A percentile compares a stretch with the other conserved stretches of the same genome.
Conservation (phyloP, 495 filamentous ascomycete genomes). For the Talaromyces adpressus region DNA sequence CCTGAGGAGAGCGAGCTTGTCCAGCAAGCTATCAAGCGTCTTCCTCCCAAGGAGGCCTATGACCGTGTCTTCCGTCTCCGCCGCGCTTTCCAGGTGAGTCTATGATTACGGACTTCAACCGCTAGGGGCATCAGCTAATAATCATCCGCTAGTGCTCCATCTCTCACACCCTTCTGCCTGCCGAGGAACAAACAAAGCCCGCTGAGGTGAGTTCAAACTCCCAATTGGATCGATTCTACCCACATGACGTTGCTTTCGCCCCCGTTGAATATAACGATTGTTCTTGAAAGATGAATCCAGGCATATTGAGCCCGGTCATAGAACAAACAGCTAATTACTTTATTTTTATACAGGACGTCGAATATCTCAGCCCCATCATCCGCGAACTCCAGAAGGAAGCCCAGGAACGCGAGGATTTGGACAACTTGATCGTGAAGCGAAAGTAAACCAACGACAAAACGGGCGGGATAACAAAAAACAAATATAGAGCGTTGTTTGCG, state of each 20-base stretch:
- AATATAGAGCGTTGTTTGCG: neutral
- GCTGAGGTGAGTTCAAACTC: conserved; percentile 49
- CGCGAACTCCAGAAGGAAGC: conserved; percentile 74
- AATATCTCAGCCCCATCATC: conserved; percentile 76
- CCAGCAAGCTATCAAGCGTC: conserved; percentile 80
- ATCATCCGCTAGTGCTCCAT: conserved; percentile 55
- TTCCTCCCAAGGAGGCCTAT: conserved; percentile 83
- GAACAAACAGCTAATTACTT: neutral
- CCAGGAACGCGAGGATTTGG: conserved; percentile 75
- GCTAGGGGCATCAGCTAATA: neutral
- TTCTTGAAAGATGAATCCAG: neutral
- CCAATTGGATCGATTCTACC: neutral
- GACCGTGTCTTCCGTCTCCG: conserved; percentile 96
- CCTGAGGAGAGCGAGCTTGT: conserved; percentile 82
- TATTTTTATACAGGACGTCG: conserved; percentile 51
- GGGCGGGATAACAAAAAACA: neutral
- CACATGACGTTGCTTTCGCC: neutral
- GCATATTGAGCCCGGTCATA: neutral
- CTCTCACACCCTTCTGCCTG: conserved; percentile 79
- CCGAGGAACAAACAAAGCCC: conserved; percentile 71
- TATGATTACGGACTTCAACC: neutral
- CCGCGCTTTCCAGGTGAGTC: conserved; percentile 79
- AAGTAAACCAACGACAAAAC: conserved; percentile 9
- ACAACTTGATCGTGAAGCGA: conserved; percentile 65
- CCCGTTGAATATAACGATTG: neutral